Percentiles rank a stretch among this genome's conserved stretches.
Conservation (phyloP, 2,329 filamentous ascomycete species). For the Penicillium nordicum region DNA sequence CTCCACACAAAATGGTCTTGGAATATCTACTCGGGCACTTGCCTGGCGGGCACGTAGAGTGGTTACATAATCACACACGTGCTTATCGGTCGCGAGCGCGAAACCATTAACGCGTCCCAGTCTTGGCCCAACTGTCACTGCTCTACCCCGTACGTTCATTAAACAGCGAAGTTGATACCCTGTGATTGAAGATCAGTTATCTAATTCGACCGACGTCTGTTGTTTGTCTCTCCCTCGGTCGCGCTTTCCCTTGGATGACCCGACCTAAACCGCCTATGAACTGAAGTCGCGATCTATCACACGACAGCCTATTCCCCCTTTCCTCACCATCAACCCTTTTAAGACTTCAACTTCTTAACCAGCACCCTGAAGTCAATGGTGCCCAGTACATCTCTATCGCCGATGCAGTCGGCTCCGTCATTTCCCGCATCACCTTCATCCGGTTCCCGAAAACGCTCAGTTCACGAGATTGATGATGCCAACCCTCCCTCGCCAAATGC, state of each 20-base stretch:
- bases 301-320: conserved; percentile 1
- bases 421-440: conserved; percentile 16
- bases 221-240: neutral
- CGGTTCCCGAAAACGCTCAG: conserved; percentile 28
- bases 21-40: neutral
- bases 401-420: conserved; percentile 14
- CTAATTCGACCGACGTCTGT: neutral
- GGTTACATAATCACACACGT: conserved; percentile 18
- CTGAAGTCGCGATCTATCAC: conserved; percentile 7
- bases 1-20: neutral
- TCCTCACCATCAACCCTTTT: neutral
- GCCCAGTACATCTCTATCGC: conserved; percentile 19
- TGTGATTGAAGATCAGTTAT: neutral
- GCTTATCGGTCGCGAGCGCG: conserved; percentile 25
- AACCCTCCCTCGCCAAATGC: conserved; percentile 7
- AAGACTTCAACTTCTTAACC: neutral
- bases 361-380: conserved; percentile 21
- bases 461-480: conserved; percentile 28
- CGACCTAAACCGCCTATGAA: neutral
- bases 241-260: neutral
- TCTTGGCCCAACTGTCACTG: conserved; percentile 12
- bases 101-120: conserved; percentile 22
- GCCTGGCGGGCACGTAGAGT: neutral
- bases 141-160: neutral
- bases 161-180: neutral